Percentiles rank a stretch among this genome's conserved stretches.
Evolutionary conservation across 345 rosid genomes (phyloP).

Genomic region (Dipteronia dyeriana): DNA sequence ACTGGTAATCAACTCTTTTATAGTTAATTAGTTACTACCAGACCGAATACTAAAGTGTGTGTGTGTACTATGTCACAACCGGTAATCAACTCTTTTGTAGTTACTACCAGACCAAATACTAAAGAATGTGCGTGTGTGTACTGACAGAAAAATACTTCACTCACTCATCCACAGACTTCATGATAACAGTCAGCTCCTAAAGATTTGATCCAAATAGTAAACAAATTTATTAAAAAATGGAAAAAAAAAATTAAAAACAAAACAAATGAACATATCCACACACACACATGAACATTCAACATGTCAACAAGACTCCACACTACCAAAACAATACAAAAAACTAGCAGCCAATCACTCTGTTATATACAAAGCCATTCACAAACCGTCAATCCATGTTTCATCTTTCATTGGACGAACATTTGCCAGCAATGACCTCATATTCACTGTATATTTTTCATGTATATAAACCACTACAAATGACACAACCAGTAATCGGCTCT

Average conservation of each 20-base stretch:
- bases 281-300: background rate
- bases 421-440: background rate
- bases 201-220: slow-evolving; percentile 4
- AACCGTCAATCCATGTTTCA: background rate
- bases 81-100: too few relatives aligned
- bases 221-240: background rate
- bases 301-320: background rate
- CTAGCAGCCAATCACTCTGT: background rate
- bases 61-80: too few relatives aligned
- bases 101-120: too few relatives aligned
- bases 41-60: too few relatives aligned
- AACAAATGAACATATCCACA: background rate
- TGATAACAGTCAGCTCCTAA: background rate
- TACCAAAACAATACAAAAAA: background rate
- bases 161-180: background rate
- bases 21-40: too few relatives aligned
- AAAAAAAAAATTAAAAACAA: background rate
- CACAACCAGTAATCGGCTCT: background rate
- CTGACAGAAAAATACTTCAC: background rate
- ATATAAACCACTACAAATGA: background rate
- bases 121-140: too few relatives aligned
- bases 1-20: too few relatives aligned
- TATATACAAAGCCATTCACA: background rate
- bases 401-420: background rate
- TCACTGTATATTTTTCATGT: background rate